Evolutionary conservation across 345 rosid species (phyloP).

Genomic region (Eucalyptus curtisii): DNA sequence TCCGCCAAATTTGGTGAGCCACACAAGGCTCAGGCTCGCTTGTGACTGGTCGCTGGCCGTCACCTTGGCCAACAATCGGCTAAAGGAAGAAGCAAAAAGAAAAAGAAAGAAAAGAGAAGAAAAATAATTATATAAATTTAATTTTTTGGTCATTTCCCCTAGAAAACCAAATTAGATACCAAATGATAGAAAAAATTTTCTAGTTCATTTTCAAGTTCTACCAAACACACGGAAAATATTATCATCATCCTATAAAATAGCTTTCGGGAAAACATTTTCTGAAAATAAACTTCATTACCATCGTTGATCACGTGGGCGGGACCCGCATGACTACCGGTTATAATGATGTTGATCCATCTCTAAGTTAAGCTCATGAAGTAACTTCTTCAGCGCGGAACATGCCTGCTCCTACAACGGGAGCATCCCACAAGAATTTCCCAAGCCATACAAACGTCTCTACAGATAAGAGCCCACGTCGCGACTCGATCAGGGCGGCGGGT

Average conservation of each 20-base stretch:
- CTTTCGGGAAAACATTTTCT: fast-evolving
- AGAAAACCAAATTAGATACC: too few species aligned
- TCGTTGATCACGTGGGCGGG: not conserved
- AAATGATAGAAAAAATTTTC: too few species aligned
- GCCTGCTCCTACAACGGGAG: not conserved
- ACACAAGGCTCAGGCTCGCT: fast-evolving
- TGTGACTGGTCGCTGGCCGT: fast-evolving
- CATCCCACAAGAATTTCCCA: not conserved
- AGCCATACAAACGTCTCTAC: not conserved
- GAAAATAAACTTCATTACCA: not conserved
- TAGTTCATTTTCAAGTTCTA: fast-evolving
- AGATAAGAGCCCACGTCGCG: not conserved
- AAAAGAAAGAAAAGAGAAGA: too few species aligned
- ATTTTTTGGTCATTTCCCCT: too few species aligned
- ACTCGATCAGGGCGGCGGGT: not conserved
- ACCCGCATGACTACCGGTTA: not conserved
- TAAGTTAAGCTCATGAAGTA: not conserved
- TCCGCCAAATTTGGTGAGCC: too few species aligned
- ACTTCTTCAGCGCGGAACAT: not conserved
- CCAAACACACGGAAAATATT: too few species aligned
- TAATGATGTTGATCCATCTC: not conserved
- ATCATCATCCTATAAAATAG: too few species aligned
- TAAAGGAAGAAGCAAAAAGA: fast-evolving
- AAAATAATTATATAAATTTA: too few species aligned
- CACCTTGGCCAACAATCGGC: fast-evolving